Conservation (phyloP, 495 filamentous ascomycete genomes). For the Glonium stellatum region DNA sequence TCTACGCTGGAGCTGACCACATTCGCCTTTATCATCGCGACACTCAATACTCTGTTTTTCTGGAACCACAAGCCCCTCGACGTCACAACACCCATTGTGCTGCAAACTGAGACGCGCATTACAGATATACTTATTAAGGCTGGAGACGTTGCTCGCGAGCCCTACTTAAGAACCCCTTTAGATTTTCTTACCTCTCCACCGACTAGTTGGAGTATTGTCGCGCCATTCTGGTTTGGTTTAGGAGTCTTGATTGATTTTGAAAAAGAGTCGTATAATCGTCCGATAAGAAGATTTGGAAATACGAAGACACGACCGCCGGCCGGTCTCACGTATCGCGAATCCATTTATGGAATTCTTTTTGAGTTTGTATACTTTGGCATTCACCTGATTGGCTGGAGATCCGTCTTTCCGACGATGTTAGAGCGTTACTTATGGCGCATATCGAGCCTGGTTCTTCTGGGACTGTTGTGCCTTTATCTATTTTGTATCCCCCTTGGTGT, state of each 20-base stretch:
- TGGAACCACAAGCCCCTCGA: constrained; percentile 23
- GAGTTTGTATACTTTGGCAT: neutral
- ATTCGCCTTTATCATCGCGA: constrained; percentile 13
- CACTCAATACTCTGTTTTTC: constrained; percentile 12
- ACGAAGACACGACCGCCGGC: too few relatives aligned
- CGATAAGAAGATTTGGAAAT: too few relatives aligned
- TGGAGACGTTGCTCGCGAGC: neutral
- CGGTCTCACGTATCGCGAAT: too few relatives aligned
- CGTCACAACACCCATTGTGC: constrained; percentile 1
- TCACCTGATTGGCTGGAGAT: neutral
- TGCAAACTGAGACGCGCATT: neutral
- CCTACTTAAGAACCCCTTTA: constrained; percentile 4
- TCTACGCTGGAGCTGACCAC: constrained; percentile 17
- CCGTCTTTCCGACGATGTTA: neutral
- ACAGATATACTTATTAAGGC: neutral
- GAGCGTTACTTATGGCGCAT: neutral
- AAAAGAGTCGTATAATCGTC: too few relatives aligned
- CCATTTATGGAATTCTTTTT: neutral
- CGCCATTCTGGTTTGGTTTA: constrained; percentile 8
- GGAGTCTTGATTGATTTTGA: too few relatives aligned
- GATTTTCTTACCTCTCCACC: constrained; percentile 9
- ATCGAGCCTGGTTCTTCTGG: neutral
- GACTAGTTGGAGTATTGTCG: neutral
- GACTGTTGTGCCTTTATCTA: too few relatives aligned
- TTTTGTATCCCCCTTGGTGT: too few relatives aligned